Percentiles rank a stretch among this genome's conserved stretches.
These are phyloP conservation scores for Neurospora hispaniola DNA, from an alignment of 495 filamentous ascomycete species.

Conservation along the genomic window DNA sequence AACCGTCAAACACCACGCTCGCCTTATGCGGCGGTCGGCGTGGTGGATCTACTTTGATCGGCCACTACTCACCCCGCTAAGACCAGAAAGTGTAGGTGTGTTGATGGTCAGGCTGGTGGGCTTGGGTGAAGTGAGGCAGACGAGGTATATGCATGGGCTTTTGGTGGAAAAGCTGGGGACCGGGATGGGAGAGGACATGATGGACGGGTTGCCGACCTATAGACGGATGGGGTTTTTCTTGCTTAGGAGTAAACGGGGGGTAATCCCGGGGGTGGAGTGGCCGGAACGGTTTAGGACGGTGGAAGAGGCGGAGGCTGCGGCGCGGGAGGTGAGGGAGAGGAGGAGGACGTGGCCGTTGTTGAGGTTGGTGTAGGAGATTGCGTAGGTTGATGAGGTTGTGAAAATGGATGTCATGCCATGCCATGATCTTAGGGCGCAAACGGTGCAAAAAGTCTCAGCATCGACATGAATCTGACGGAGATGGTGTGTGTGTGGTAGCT, in stretches of 20 bases:
- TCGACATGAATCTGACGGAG: not conserved
- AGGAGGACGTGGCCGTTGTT: not conserved
- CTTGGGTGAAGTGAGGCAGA: not conserved
- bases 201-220: not conserved
- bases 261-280: not conserved
- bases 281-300: not conserved
- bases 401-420: not conserved
- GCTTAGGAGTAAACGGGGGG: not conserved
- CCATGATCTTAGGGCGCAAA: too few relatives aligned
- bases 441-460: not conserved
- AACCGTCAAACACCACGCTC: not conserved
- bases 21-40: not conserved
- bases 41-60: not conserved
- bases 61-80: not conserved
- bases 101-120: not conserved
- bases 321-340: not conserved
- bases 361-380: not conserved
- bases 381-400: too few relatives aligned
- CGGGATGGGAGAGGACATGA: not conserved
- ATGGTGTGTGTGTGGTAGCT: not conserved
- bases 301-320: not conserved
- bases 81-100: not conserved
- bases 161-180: not conserved
- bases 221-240: not conserved
- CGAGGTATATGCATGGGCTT: not conserved